These are phyloP conservation scores for Phaeotremella fagi DNA, from an alignment of 768 basidiomycete species.

Conservation along the genomic window DNA sequence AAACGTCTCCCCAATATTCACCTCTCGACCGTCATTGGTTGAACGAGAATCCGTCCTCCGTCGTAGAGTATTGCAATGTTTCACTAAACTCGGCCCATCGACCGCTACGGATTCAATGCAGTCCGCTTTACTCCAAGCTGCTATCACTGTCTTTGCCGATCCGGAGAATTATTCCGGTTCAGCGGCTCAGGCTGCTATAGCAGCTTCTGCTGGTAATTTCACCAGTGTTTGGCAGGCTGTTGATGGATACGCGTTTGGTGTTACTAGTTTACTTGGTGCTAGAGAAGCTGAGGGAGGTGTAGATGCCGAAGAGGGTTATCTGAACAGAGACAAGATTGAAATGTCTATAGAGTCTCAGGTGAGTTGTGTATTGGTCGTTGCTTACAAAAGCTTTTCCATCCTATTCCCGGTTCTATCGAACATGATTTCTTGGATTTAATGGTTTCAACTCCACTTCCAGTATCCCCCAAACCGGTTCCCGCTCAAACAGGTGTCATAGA, in stretches of 20 bases:
- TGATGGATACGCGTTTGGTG: constrained; percentile 89
- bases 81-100: constrained; percentile 70
- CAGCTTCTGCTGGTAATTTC: constrained; percentile 78
- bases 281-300: constrained; percentile 28
- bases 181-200: constrained; percentile 72
- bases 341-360: constrained; percentile 73
- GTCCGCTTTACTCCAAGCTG: constrained; percentile 70
- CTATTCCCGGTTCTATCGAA: constrained; percentile 76
- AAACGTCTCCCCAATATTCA: constrained; percentile 22
- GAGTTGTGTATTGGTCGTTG: constrained; percentile 34
- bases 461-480: constrained; percentile 61
- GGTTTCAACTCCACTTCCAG: constrained; percentile 40
- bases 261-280: constrained; percentile 58
- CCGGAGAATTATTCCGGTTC: constrained; percentile 67
- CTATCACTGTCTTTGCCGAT: constrained; percentile 75
- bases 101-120: constrained; percentile 81
- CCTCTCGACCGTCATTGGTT: constrained; percentile 56
- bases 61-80: constrained; percentile 82
- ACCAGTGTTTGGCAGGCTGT: constrained; percentile 76
- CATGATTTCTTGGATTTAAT: constrained; percentile 74
- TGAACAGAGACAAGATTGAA: constrained; percentile 76
- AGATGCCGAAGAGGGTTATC: constrained; percentile 52
- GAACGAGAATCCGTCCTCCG: constrained; percentile 79
- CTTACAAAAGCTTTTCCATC: constrained; percentile 59
- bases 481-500: constrained; percentile 79